Percentiles rank a stretch among this genome's conserved stretches.
phyloP scores from a whole-genome alignment of 73 alveolate genomes.

The Stentor coeruleus region DNA sequence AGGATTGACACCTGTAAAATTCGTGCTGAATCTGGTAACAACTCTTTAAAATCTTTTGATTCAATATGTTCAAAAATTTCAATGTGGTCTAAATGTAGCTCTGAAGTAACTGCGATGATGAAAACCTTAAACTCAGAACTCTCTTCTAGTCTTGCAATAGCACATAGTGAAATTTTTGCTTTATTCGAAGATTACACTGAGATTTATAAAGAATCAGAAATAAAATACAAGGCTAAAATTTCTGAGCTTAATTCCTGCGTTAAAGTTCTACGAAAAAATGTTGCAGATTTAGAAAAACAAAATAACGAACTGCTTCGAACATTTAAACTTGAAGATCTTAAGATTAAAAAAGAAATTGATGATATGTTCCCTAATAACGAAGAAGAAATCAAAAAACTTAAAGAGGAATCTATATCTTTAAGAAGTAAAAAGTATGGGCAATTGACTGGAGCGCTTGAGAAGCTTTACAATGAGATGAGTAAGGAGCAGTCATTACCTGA shows the following conservation, averaged over 20 bases:
- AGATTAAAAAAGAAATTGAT: neutral
- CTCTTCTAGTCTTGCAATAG: neutral
- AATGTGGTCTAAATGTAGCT: neutral
- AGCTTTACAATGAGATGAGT: neutral
- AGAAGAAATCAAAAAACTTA: neutral
- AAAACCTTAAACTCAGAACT: neutral
- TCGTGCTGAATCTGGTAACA: neutral
- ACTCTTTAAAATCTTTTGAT: neutral
- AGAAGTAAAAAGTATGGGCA: neutral
- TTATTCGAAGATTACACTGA: neutral
- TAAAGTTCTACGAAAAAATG: neutral
- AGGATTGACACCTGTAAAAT: neutral
- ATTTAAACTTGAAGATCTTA: neutral
- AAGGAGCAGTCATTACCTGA: neutral
- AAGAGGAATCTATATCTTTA: neutral
- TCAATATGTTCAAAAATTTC: neutral
- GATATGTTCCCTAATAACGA: neutral
- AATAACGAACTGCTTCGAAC: neutral
- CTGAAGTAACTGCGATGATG: neutral
- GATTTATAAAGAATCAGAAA: too few species aligned
- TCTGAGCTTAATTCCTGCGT: neutral
- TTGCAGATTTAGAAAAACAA: too few species aligned
- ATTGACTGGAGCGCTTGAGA: neutral
- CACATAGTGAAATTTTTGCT: neutral
- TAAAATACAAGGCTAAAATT: neutral